Percentiles rank a stretch among this genome's conserved stretches.
Evolutionary conservation across 257 asterid species (phyloP).

Genomic region (Lycium ferocissimum): DNA sequence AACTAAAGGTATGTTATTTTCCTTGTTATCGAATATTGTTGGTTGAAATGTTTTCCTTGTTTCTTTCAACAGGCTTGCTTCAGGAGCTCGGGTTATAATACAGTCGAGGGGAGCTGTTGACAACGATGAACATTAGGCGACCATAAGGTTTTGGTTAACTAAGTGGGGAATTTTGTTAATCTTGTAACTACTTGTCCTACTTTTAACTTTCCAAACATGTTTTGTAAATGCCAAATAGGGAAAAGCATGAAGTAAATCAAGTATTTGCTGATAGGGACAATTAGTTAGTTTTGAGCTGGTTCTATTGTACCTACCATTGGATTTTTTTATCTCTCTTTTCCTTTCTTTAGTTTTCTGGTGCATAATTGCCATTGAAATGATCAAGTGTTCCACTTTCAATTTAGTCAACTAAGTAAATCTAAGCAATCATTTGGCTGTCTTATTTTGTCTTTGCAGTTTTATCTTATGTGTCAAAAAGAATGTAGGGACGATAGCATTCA

Average conservation of each 20-base stretch:
- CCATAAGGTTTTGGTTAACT: neutral
- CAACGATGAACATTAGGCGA: constrained; percentile 20
- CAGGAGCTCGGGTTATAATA: constrained; percentile 97
- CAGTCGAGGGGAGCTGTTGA: constrained; percentile 60
- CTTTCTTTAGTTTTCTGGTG: neutral
- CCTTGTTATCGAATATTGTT: constrained; percentile 37
- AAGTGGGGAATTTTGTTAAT: neutral
- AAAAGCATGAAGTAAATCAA: constrained; percentile 24
- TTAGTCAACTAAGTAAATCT: neutral
- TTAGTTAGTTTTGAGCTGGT: constrained; percentile 26
- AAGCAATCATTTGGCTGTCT: neutral
- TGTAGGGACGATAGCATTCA: neutral
- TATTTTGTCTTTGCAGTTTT: neutral
- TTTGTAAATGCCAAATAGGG: neutral
- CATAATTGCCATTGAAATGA: neutral
- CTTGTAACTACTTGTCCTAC: constrained; percentile 28
- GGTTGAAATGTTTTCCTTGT: constrained; percentile 42
- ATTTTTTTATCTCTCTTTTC: neutral
- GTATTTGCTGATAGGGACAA: constrained; percentile 27
- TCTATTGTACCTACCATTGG: constrained; percentile 17
- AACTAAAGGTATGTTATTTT: neutral
- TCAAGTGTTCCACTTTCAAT: neutral
- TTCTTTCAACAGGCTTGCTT: constrained; percentile 81
- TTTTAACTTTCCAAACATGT: constrained; percentile 25
- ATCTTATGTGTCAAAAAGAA: neutral